phyloP scores from a whole-genome alignment of 441 rosid genomes.

The Francoa sonchifolia region DNA sequence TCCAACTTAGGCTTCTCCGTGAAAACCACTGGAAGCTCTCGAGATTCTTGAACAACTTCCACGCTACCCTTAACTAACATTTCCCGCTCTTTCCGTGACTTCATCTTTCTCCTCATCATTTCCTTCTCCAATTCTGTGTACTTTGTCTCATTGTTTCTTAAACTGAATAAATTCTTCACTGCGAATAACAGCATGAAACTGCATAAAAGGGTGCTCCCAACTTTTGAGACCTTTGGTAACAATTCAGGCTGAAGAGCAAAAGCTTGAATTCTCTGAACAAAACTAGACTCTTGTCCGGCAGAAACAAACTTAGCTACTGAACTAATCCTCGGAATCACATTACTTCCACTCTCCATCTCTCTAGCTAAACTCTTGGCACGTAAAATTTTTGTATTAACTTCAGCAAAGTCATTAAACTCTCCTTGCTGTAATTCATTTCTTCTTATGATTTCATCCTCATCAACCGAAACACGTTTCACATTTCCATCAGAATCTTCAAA shows the following conservation, averaged over 20 bases:
- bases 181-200: conserved; percentile 47
- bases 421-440: conserved; percentile 24
- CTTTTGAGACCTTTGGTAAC: conserved; percentile 27
- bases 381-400: conserved; percentile 28
- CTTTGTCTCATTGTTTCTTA: conserved; percentile 24
- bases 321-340: conserved; percentile 52
- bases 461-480: conserved; percentile 45
- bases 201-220: conserved; percentile 38
- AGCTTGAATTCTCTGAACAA: conserved; percentile 23
- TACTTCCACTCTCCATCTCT: conserved; percentile 50
- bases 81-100: conserved; percentile 50
- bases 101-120: conserved; percentile 78
- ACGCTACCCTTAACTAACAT: conserved; percentile 28
- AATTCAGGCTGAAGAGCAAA: conserved; percentile 25
- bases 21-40: conserved; percentile 15
- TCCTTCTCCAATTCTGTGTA: conserved; percentile 60
- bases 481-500: conserved; percentile 42
- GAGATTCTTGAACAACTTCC: conserved; percentile 35
- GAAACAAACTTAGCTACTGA: conserved; percentile 55
- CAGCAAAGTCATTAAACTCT: conserved; percentile 20
- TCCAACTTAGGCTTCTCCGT: conserved; percentile 56
- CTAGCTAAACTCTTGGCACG: conserved; percentile 55
- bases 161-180: conserved; percentile 29
- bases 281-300: conserved; percentile 23
- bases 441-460: conserved; percentile 43